phyloP scores from a whole-genome alignment of 2,329 filamentous ascomycete genomes.

The Pezicula radicicola region DNA sequence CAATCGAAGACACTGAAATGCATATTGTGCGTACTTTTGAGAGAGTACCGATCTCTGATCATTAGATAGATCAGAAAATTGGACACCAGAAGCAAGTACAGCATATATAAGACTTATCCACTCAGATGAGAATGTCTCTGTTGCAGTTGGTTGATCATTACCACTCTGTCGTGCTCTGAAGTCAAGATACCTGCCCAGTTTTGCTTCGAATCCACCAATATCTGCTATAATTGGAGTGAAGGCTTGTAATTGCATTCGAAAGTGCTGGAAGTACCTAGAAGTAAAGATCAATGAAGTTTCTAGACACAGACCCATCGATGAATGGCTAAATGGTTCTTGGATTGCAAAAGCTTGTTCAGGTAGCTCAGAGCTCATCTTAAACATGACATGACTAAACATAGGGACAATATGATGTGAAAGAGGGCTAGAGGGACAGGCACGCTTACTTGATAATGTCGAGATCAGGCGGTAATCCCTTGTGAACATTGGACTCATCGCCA shows the following conservation, averaged over 20 bases:
- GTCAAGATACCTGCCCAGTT: constrained; percentile 59
- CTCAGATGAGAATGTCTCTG: background rate
- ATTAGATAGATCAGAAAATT: constrained; percentile 55
- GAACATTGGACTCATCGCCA: no score
- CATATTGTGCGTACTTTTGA: constrained; percentile 60
- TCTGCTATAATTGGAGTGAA: constrained; percentile 65
- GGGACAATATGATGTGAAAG: no score
- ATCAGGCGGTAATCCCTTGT: no score
- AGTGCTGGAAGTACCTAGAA: constrained; percentile 45
- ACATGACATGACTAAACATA: no score
- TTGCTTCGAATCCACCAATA: constrained; percentile 58
- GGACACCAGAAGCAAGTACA: constrained; percentile 58
- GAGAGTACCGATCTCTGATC: constrained; percentile 27
- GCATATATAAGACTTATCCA: constrained; percentile 62
- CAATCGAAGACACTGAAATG: constrained; percentile 58
- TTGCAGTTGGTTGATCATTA: background rate
- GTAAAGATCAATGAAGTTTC: no score
- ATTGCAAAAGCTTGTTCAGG: no score
- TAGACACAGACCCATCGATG: no score
- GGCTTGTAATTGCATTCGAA: constrained; percentile 60
- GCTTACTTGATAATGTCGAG: no score
- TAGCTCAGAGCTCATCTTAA: no score
- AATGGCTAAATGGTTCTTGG: no score
- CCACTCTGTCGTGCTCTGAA: constrained; percentile 45
- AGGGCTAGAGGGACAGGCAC: no score